Percentiles rank a stretch among this genome's conserved stretches.
phyloP scores from a whole-genome alignment of 2,329 filamentous ascomycete genomes.

The Ceratocystiopsis sp. region DNA sequence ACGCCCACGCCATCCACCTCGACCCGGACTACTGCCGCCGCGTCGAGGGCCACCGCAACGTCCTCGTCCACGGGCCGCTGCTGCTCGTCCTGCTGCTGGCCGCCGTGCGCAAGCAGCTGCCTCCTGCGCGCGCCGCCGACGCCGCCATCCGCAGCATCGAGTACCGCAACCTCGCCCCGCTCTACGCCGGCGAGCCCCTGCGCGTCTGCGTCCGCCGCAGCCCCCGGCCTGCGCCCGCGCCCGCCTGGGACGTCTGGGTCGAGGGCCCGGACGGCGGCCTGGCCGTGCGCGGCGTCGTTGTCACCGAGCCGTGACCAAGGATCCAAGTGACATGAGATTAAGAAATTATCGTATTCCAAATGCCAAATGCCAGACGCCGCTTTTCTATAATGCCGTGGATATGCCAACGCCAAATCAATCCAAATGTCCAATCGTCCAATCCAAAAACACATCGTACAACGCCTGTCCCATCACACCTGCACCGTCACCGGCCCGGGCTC shows the following conservation, averaged over 20 bases:
- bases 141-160: slow-evolving; percentile 31
- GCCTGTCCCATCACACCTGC: not conserved
- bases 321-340: too few relatives aligned
- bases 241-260: slow-evolving; percentile 46
- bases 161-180: slow-evolving; percentile 67
- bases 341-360: too few relatives aligned
- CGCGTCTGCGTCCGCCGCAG: slow-evolving; percentile 45
- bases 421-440: too few relatives aligned
- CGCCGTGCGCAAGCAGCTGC: slow-evolving; percentile 36
- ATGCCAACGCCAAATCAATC: not conserved
- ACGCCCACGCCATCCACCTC: slow-evolving; percentile 82
- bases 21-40: slow-evolving; percentile 52
- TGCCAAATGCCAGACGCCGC: too few relatives aligned
- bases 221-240: slow-evolving; percentile 23
- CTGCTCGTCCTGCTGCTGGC: slow-evolving; percentile 61
- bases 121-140: slow-evolving; percentile 4
- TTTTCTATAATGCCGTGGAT: not conserved
- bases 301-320: slow-evolving; percentile 1
- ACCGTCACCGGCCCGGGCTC: not conserved
- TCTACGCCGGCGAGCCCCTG: slow-evolving; percentile 59
- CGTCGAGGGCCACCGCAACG: slow-evolving; percentile 55
- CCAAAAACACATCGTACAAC: not conserved
- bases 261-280: slow-evolving; percentile 43
- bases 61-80: slow-evolving; percentile 79
- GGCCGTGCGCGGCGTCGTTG: slow-evolving; percentile 37